Base-by-base conservation (phyloP, 1,284 basidiomycete species). In the Acaromyces ingoldii region DNA sequence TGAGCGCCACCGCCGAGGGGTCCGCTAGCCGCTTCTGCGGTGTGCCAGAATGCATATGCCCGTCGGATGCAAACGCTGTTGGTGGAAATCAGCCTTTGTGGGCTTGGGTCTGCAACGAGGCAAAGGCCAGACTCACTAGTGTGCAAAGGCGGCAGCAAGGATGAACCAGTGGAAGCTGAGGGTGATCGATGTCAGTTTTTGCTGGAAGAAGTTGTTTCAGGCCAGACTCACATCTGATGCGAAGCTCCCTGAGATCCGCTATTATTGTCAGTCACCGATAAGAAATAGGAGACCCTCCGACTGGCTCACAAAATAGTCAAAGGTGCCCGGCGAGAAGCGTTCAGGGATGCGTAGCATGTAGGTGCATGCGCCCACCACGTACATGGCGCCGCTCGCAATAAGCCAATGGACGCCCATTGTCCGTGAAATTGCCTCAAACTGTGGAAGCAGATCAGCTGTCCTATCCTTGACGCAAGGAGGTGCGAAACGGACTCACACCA, bases 291-390 rank as follows among this genome's bases (percentile, higher is more conserved):
- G n/a, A n/a, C n/a, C n/a, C n/a, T n/a, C n/a, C n/a, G n/a, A n/a
- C n/a, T n/a, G n/a, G n/a, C n/a, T n/a, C n/a, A n/a, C 83, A 62
- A 91, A 81, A 70, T 82, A 81, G 77, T 93, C 89, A 70, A 91
- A 91, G 58, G 77, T 82, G 46, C 89, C 89, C 1, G 89, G 89
- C 9, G 80, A 79, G 58, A 86, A 80, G 26, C 84, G 79, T 71
- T 93, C 90, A 24, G 91, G 90, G 50, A 91, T 81, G 48, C 89
- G 82, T 63, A 85, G 84, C 33, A 88, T 88, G 51, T 71, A 72
- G 22, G 71, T 31, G 9, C 49, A 29, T 0, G 71, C 68, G 2
- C 67, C 70, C 1, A 61, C 41, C 11, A 74, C 62, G 53, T 74
- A 72, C 2, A 74, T 26, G 2, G 55, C 59, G 0, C 71, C 70